Conservation (phyloP, 1,284 basidiomycete genomes). For the Schizophyllum amplum region DNA sequence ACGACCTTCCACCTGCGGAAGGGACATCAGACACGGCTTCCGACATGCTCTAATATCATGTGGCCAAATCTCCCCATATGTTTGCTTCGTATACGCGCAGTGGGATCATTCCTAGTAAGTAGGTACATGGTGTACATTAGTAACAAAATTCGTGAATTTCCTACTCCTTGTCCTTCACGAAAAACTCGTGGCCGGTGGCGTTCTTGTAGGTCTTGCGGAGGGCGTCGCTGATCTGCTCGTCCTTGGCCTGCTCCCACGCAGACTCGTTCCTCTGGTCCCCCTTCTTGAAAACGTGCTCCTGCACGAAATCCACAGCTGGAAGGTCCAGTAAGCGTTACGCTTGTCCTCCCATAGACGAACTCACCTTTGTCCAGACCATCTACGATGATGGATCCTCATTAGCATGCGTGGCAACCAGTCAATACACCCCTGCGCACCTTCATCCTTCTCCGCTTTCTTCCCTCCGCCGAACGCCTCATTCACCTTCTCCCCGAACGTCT, state of each 20-base stretch:
- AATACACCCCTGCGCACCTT: slow-evolving; percentile 8
- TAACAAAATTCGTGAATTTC: background rate
- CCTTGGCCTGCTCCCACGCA: slow-evolving; percentile 27
- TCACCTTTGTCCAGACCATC: background rate
- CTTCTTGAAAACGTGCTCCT: slow-evolving; percentile 18
- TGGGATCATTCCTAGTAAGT: too few species aligned
- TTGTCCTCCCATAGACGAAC: background rate
- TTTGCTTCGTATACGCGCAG: too few species aligned
- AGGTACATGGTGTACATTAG: background rate
- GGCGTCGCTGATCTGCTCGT: slow-evolving; percentile 26
- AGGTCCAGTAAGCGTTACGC: background rate
- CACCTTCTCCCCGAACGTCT: slow-evolving; percentile 11
- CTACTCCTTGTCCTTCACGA: slow-evolving; percentile 19
- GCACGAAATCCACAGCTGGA: slow-evolving; percentile 19
- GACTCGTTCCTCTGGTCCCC: slow-evolving; percentile 26
- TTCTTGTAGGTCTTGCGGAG: slow-evolving; percentile 21
- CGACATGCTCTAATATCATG: too few species aligned
- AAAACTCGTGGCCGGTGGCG: slow-evolving; percentile 22
- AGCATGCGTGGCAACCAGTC: background rate
- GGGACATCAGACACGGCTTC: too few species aligned
- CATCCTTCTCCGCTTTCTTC: slow-evolving; percentile 13
- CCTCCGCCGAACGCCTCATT: slow-evolving; percentile 15
- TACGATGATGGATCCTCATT: background rate
- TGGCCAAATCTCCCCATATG: too few species aligned
- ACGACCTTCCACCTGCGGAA: too few species aligned